Conservation (phyloP, 441 rosid species). For the Populus hybrid region DNA sequence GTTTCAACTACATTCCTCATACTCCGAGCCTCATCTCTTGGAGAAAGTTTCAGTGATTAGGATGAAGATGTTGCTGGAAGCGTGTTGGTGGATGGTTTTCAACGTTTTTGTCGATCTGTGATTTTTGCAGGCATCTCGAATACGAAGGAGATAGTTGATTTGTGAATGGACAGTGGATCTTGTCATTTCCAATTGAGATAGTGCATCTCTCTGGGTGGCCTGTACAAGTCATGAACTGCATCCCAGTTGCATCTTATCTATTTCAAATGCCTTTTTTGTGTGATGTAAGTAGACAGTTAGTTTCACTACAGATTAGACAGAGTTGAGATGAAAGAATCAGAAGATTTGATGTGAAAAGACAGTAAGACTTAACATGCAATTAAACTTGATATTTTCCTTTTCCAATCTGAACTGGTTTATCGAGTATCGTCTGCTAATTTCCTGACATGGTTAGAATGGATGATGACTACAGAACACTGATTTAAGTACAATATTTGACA, state of each 20-base stretch:
- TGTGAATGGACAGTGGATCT: not conserved
- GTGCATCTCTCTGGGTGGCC: not conserved
- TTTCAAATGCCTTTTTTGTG: not conserved
- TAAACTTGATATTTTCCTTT: not conserved
- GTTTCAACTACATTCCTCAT: too few species aligned
- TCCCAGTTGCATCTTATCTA: not conserved
- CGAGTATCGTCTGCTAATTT: too few species aligned
- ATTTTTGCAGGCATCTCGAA: too few species aligned
- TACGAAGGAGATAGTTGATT: too few species aligned
- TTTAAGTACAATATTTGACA: too few species aligned
- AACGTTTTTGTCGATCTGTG: too few species aligned
- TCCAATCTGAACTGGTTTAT: not conserved
- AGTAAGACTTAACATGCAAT: not conserved
- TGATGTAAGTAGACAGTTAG: too few species aligned
- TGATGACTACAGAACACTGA: too few species aligned
- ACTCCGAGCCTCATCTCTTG: too few species aligned
- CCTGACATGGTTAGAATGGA: too few species aligned
- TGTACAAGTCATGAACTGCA: not conserved
- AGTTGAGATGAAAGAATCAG: not conserved
- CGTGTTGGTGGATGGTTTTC: not conserved
- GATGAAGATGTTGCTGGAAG: not conserved
- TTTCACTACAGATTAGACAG: not conserved
- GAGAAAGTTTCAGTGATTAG: not conserved
- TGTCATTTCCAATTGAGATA: not conserved
- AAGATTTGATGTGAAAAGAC: not conserved